These are phyloP conservation scores for Gomphus sp. DNA, from an alignment of 1,284 basidiomycete genomes.

Conservation along the genomic window DNA sequence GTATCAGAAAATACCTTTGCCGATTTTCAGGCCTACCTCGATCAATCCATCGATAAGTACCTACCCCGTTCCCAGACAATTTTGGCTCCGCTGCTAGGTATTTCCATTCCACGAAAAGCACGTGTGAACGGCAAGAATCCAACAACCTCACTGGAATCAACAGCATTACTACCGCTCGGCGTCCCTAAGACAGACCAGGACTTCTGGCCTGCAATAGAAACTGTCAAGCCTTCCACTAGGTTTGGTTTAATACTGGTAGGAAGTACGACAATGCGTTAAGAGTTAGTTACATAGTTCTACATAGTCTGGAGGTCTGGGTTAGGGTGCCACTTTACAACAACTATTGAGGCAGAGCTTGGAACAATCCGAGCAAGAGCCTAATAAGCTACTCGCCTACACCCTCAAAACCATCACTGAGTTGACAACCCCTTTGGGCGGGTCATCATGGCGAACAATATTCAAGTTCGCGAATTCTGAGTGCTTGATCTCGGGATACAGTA, in stretches of 20 bases:
- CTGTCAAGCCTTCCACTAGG: conserved; percentile 46
- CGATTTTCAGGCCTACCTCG: conserved; percentile 22
- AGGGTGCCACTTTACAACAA: not conserved
- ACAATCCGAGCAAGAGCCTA: not conserved
- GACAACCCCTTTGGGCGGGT: conserved; percentile 3
- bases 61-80: conserved; percentile 22
- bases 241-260: conserved; percentile 34
- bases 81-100: conserved; percentile 13
- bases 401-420: conserved; percentile 7
- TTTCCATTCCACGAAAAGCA: not conserved
- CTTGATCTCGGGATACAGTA: conserved; percentile 6
- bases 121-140: conserved; percentile 4
- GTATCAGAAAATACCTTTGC: conserved; percentile 10
- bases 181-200: conserved; percentile 33
- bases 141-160: conserved; percentile 11
- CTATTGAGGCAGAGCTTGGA: not conserved
- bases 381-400: not conserved
- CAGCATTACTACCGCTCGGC: conserved; percentile 12
- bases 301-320: not conserved
- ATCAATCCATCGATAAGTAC: conserved; percentile 24
- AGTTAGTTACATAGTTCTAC: not conserved
- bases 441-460: conserved; percentile 3
- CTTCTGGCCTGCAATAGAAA: conserved; percentile 38
- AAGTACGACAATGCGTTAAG: conserved; percentile 19
- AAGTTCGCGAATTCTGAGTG: conserved; percentile 4